phyloP scores from a whole-genome alignment of 1,284 basidiomycete genomes.

The Inonotus hispidus region DNA sequence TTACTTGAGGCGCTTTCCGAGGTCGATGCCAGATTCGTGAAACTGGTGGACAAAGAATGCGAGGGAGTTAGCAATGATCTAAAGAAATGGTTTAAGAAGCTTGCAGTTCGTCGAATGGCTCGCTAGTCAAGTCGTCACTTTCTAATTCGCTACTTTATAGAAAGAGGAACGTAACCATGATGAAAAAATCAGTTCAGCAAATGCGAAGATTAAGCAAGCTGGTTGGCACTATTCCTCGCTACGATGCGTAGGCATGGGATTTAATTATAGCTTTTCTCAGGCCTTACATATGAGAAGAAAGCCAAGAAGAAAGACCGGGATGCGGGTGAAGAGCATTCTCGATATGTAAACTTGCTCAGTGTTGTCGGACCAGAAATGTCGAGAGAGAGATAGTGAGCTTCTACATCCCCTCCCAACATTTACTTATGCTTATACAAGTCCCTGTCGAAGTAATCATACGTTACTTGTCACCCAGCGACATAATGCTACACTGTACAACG shows the following conservation, averaged over 20 bases:
- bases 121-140: background rate
- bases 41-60: conserved; percentile 69
- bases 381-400: conserved; percentile 66
- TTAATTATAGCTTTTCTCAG: conserved; percentile 29
- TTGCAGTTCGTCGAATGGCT: conserved; percentile 45
- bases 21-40: conserved; percentile 66
- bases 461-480: conserved; percentile 58
- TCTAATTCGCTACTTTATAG: conserved; percentile 32
- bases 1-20: conserved; percentile 67
- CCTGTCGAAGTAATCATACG: conserved; percentile 53
- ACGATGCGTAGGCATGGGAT: conserved; percentile 2
- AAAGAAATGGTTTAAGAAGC: conserved; percentile 80
- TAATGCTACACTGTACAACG: conserved; percentile 47
- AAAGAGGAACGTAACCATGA: conserved; percentile 77
- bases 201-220: conserved; percentile 71
- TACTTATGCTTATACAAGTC: conserved; percentile 10
- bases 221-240: conserved; percentile 32
- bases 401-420: background rate
- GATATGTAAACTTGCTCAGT: conserved; percentile 68
- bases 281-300: conserved; percentile 70
- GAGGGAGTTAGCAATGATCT: conserved; percentile 58
- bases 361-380: conserved; percentile 72
- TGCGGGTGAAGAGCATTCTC: conserved; percentile 64
- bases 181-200: conserved; percentile 60
- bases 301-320: conserved; percentile 67